Evolutionary conservation across 345 rosid species (phyloP).

Genomic region (Turritis glabra): DNA sequence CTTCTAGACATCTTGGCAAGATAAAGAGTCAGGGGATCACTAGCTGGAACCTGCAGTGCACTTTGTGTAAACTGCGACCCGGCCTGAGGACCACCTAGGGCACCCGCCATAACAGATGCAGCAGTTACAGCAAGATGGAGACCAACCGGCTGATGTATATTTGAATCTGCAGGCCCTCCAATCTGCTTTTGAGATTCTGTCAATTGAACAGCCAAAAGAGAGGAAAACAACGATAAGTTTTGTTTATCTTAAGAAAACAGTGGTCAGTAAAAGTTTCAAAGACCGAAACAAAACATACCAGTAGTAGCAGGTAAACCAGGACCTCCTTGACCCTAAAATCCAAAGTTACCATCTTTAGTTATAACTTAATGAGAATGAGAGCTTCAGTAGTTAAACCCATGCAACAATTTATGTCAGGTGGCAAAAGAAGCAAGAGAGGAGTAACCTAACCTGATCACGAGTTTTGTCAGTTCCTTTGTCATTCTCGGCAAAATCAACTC

Average conservation of each 20-base stretch:
- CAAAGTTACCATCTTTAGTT: conserved; percentile 14
- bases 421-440: neutral
- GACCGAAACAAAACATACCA: conserved; percentile 28
- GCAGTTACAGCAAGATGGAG: conserved; percentile 77
- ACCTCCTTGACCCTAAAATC: conserved; percentile 87
- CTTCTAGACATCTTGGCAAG: conserved; percentile 86
- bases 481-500: conserved; percentile 99
- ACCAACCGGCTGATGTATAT: conserved; percentile 79
- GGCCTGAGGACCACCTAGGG: conserved; percentile 73
- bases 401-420: neutral
- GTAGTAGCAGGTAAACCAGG: conserved; percentile 62
- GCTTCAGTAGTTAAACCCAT: neutral
- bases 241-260: neutral
- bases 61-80: conserved; percentile 54
- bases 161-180: conserved; percentile 61
- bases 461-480: conserved; percentile 84
- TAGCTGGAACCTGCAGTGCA: conserved; percentile 52
- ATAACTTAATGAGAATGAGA: conserved; percentile 12
- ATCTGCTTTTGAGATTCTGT: conserved; percentile 63
- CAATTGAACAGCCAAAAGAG: conserved; percentile 18
- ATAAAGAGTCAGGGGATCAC: conserved; percentile 89
- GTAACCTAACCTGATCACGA: conserved; percentile 64
- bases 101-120: conserved; percentile 73
- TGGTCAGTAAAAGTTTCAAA: neutral
- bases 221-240: conserved; percentile 6